Evolutionary conservation across 1,139 yeast genomes (phyloP).

Genomic region (Saccharomyces hybrid): DNA sequence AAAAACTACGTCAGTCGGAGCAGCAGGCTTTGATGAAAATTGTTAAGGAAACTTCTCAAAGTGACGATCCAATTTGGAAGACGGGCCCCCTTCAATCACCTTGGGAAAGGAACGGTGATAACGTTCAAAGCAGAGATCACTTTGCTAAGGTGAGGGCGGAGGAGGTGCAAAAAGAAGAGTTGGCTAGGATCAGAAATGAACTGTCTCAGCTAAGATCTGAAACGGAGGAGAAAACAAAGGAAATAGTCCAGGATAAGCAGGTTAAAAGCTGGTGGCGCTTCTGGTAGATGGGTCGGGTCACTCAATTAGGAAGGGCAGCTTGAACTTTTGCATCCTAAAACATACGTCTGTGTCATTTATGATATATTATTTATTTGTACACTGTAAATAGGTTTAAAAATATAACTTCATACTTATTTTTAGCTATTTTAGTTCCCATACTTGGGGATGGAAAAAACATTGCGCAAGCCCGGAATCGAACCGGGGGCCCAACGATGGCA

Average conservation of each 20-base stretch:
- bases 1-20: slow-evolving; percentile 54
- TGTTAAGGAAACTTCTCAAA: slow-evolving; percentile 51
- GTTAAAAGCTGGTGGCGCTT: slow-evolving; percentile 28
- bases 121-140: slow-evolving; percentile 25
- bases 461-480: slow-evolving; percentile 1
- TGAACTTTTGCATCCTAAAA: neutral
- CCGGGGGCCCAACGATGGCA: slow-evolving; percentile 1
- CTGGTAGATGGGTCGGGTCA: slow-evolving; percentile 11
- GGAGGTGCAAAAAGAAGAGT: slow-evolving; percentile 39
- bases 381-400: neutral
- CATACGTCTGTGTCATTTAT: neutral
- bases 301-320: too few species aligned
- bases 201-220: slow-evolving; percentile 31
- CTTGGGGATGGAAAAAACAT: neutral
- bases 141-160: slow-evolving; percentile 43
- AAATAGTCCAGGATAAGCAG: slow-evolving; percentile 32
- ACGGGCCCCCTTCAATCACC: slow-evolving; percentile 65
- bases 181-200: slow-evolving; percentile 34
- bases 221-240: slow-evolving; percentile 33
- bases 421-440: too few species aligned
- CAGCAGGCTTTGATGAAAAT: slow-evolving; percentile 59
- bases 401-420: neutral
- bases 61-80: slow-evolving; percentile 74
- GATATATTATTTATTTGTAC: neutral
- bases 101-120: slow-evolving; percentile 40